Conservation (phyloP, 192 early-diverging fungal species). For the Gaertneriomyces semiglobifer region DNA sequence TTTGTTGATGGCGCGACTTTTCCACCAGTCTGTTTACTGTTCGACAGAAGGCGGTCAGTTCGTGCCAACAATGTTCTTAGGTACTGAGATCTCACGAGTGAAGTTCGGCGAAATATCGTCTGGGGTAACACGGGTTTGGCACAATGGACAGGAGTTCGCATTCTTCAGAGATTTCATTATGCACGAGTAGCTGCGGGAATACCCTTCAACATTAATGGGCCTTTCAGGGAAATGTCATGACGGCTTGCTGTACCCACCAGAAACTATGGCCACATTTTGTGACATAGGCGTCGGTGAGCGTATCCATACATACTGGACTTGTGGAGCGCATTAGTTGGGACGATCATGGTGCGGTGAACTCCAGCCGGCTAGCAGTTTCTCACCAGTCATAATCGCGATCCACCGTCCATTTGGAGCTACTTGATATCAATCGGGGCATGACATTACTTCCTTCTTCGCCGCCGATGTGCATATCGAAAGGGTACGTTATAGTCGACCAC, state of each 20-base stretch:
- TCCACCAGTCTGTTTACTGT: constrained; percentile 44
- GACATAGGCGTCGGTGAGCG: constrained; percentile 71
- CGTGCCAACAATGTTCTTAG: background rate
- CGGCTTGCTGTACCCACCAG: constrained; percentile 51
- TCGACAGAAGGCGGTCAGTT: constrained; percentile 10
- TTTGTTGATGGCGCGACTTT: constrained; percentile 18
- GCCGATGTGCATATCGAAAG: no score
- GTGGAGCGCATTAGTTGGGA: no score
- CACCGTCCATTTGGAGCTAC: no score
- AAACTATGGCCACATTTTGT: constrained; percentile 83
- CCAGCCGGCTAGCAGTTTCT: no score
- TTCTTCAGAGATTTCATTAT: constrained; percentile 64
- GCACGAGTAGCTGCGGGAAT: constrained; percentile 47
- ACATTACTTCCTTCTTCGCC: no score
- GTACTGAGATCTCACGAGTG: constrained; percentile 48
- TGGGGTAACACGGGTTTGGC: constrained; percentile 51
- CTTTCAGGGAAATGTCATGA: background rate
- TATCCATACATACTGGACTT: constrained; percentile 71
- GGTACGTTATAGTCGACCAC: no score
- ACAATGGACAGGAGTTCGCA: constrained; percentile 67
- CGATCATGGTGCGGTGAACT: no score
- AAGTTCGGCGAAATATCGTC: constrained; percentile 85
- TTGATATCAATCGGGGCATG: no score
- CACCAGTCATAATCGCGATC: no score
- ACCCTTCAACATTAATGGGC: background rate